phyloP scores from a whole-genome alignment of 1,139 yeast species.

The Zygosaccharomyces pseudobailii region DNA sequence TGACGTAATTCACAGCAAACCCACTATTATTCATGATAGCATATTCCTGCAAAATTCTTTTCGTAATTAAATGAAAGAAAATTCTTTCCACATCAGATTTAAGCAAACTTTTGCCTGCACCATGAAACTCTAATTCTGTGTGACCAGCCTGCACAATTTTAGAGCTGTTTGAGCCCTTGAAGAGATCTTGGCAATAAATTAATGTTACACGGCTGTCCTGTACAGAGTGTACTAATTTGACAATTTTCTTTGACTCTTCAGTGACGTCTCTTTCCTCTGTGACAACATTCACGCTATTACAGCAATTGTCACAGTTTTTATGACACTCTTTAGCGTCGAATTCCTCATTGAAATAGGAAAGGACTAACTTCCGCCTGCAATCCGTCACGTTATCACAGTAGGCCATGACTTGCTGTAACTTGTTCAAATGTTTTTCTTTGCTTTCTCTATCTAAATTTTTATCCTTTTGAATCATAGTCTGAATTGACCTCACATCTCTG shows the following conservation, averaged over 20 bases:
- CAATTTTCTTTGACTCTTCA: conserved; percentile 52
- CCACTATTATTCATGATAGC: conserved; percentile 70
- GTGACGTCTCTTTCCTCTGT: conserved; percentile 68
- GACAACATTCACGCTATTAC: conserved; percentile 41
- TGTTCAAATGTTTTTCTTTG: conserved; percentile 71
- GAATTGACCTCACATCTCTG: conserved; percentile 70
- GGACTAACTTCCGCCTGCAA: conserved; percentile 82
- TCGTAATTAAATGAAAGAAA: conserved; percentile 68
- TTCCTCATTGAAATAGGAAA: conserved; percentile 82
- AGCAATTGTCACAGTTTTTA: conserved; percentile 83
- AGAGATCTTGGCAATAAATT: conserved; percentile 76
- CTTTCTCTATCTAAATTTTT: conserved; percentile 58
- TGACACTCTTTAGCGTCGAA: conserved; percentile 65
- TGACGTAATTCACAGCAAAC: conserved; percentile 72
- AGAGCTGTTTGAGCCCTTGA: conserved; percentile 65
- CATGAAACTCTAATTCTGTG: conserved; percentile 56
- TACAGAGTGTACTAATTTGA: conserved; percentile 53
- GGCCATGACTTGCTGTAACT: conserved; percentile 77
- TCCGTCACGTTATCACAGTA: conserved; percentile 90
- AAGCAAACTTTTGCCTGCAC: conserved; percentile 58
- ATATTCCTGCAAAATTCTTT: conserved; percentile 66
- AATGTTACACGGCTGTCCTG: conserved; percentile 65
- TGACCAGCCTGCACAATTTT: conserved; percentile 63
- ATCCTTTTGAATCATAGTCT: conserved; percentile 73
- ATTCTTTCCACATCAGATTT: conserved; percentile 75